These are phyloP conservation scores for Chaetomium cochliodes DNA, from an alignment of 495 filamentous ascomycete species.

Conservation along the genomic window DNA sequence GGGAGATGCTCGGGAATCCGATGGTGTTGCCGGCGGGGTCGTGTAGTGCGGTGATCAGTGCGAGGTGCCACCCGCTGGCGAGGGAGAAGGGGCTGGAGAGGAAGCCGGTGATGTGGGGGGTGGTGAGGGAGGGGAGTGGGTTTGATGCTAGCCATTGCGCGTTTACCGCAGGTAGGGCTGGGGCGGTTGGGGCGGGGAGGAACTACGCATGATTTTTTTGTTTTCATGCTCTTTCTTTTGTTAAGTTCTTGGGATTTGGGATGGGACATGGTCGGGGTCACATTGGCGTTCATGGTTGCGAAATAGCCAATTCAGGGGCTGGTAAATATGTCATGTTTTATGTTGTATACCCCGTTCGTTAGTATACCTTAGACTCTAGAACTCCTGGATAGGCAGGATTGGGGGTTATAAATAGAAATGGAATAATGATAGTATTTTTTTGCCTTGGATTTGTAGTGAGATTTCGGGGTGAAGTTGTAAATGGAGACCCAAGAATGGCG, in stretches of 20 bases:
- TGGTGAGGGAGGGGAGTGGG: slow-evolving; percentile 38
- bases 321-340: background rate
- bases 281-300: background rate
- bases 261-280: too few species aligned
- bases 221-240: slow-evolving; percentile 11
- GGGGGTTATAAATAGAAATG: background rate
- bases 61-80: slow-evolving; percentile 39
- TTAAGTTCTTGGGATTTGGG: too few species aligned
- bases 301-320: background rate
- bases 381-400: background rate
- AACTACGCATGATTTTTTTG: slow-evolving; percentile 39
- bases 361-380: background rate
- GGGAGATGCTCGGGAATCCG: slow-evolving; percentile 41
- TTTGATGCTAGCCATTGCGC: slow-evolving; percentile 39
- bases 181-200: slow-evolving; percentile 35
- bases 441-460: background rate
- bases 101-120: slow-evolving; percentile 41
- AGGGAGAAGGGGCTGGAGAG: slow-evolving; percentile 30
- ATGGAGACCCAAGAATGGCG: slow-evolving; percentile 10
- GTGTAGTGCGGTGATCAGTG: slow-evolving; percentile 46
- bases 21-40: slow-evolving; percentile 40
- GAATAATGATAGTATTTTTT: background rate
- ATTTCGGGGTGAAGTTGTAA: background rate
- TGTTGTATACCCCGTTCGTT: slow-evolving; percentile 12
- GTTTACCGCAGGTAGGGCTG: slow-evolving; percentile 36